Percentiles rank a stretch among this genome's conserved stretches.
Evolutionary conservation across 1,284 basidiomycete species (phyloP).

Genomic region (Schizophyllum commune): DNA sequence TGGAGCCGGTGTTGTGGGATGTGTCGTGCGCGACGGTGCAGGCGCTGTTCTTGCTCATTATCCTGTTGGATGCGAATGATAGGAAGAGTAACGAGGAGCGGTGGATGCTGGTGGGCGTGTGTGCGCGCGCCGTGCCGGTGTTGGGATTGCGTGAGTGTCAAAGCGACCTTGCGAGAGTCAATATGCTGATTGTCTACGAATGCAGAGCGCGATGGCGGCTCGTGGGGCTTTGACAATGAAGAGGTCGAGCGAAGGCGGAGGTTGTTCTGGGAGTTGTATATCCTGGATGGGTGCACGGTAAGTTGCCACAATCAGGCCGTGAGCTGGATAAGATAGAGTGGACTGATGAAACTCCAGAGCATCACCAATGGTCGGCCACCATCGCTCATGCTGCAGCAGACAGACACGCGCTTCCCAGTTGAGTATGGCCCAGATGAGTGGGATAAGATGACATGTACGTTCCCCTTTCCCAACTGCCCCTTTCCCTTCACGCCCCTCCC

Average conservation of each 20-base stretch:
- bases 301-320: too few species aligned
- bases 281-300: constrained; percentile 45
- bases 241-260: constrained; percentile 61
- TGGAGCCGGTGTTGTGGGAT: constrained; percentile 58
- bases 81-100: too few species aligned
- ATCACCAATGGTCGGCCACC: constrained; percentile 58
- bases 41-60: constrained; percentile 48
- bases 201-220: constrained; percentile 63
- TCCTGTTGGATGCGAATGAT: constrained; percentile 16
- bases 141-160: too few species aligned
- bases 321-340: too few species aligned
- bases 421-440: constrained; percentile 58
- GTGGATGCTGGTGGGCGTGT: too few species aligned
- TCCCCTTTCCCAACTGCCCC: too few species aligned
- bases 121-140: too few species aligned
- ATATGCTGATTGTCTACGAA: background rate
- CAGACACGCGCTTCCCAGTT: constrained; percentile 45
- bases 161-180: too few species aligned
- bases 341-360: too few species aligned
- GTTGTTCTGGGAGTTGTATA: constrained; percentile 62
- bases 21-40: constrained; percentile 60
- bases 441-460: constrained; percentile 18
- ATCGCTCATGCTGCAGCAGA: constrained; percentile 47
- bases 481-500: constrained; percentile 62
- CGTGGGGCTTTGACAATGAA: constrained; percentile 49